Evolutionary conservation across 129 eudicot genomes (phyloP), one percentile per base, ranked within the genome.

Genomic region (Helianthus tuberosus): DNA sequence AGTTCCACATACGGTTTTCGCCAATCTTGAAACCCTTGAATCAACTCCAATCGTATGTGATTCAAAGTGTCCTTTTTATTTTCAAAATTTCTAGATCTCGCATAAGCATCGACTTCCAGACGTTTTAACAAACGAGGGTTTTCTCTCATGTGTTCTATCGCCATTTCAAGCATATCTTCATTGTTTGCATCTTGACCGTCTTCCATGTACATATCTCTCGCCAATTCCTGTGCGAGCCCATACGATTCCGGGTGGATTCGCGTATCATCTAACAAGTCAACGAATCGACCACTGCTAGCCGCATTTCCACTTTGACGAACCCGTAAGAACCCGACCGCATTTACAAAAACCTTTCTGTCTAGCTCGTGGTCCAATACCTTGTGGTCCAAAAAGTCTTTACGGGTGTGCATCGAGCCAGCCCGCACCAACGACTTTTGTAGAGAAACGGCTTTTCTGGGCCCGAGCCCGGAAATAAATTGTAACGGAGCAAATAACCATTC

Each of bases 381-480:
- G 43, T 91, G 96, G 17, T 87, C 85, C 81, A 95, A 63, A 50
- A 95, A 76, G 79, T 95, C 99, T 66, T 91, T 95, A 44, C 99
- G 69, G 2, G 90, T 80, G 58, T 83, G 86, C 49, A 95, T 95
- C 11, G 97, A 84, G 16, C 96, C 85, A 41, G 87, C 86, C 76
- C 99, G 83, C 38, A 87, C 88, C 5, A 95, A 80, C 43, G 97
- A 87, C 88, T 95, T 84, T 53, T 84, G 88, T 25, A 95, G 73
- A 49, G 96, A 91, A 76, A 94, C 96, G 44, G 97, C 95, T 77
- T 91, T 95, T 50, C 99, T 77, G 70, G 99, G 99, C 12, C 99
- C 99, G 10, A 95, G 96, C 17, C 99, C 99, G 8, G 99, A 91
- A 72, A 95, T 84, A 61, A 91, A 95, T 78, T 95, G 99, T 54